Conservation (phyloP, 148 eudicot genomes). For the Camellia lanceoleosa region DNA sequence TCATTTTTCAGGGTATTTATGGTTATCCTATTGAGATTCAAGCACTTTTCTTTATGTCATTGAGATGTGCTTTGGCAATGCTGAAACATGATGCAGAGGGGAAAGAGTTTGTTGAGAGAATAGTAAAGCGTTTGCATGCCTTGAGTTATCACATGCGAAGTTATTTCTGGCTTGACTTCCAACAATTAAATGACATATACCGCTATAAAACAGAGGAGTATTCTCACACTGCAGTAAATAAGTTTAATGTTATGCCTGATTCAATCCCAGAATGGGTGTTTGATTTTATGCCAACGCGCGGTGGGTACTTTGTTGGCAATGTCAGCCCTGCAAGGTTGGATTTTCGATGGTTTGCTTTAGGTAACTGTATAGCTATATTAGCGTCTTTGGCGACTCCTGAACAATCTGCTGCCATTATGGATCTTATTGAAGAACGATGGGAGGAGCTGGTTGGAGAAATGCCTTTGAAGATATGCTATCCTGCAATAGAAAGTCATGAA, state of each 20-base stretch:
- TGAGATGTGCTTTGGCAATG: slow-evolving; percentile 79
- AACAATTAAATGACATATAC: slow-evolving; percentile 83
- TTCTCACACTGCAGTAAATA: slow-evolving; percentile 96
- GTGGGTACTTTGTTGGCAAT: slow-evolving; percentile 93
- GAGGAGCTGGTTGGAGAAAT: slow-evolving; percentile 95
- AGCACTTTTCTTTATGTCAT: slow-evolving; percentile 92
- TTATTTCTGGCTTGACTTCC: slow-evolving; percentile 97
- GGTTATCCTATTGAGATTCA: slow-evolving; percentile 99
- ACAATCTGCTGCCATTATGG: slow-evolving; percentile 94
- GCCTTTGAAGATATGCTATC: slow-evolving; percentile 86
- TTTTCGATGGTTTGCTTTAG: slow-evolving; percentile 94
- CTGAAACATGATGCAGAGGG: slow-evolving; percentile 88
- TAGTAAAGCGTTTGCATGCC: slow-evolving; percentile 83
- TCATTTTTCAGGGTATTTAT: slow-evolving; percentile 70
- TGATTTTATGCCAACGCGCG: slow-evolving; percentile 92
- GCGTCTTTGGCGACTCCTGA: slow-evolving; percentile 95
- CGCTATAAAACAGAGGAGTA: slow-evolving; percentile 97
- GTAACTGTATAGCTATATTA: slow-evolving; percentile 88
- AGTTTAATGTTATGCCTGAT: slow-evolving; percentile 90
- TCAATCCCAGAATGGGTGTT: slow-evolving; percentile 98
- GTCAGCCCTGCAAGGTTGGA: slow-evolving; percentile 99
- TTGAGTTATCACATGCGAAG: slow-evolving; percentile 91
- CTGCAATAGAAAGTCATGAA: slow-evolving; percentile 92
- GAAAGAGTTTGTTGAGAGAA: slow-evolving; percentile 82
- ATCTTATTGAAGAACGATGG: slow-evolving; percentile 92